phyloP scores from a whole-genome alignment of 2,329 filamentous ascomycete species.

The Cercospora zeina region DNA sequence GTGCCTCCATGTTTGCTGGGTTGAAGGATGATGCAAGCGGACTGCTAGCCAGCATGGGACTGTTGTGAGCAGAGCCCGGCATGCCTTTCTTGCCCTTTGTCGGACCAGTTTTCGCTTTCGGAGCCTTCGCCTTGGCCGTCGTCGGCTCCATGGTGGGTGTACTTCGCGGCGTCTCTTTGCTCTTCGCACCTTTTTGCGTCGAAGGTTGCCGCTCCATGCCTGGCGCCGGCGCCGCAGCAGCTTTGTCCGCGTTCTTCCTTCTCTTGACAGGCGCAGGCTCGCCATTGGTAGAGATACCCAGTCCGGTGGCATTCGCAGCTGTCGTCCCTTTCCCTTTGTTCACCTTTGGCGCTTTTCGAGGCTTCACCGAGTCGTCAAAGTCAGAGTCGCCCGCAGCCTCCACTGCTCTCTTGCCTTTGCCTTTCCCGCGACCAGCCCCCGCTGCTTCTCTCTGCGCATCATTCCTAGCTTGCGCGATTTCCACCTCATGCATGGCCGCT shows the following conservation, averaged over 20 bases:
- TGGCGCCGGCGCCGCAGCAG: slow-evolving; percentile 44
- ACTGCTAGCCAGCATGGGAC: slow-evolving; percentile 51
- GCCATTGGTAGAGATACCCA: slow-evolving; percentile 65
- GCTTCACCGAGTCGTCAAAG: slow-evolving; percentile 63
- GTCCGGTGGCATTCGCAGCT: slow-evolving; percentile 43
- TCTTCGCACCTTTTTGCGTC: slow-evolving; percentile 38
- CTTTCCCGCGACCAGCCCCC: slow-evolving; percentile 60
- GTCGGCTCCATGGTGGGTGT: slow-evolving; percentile 65
- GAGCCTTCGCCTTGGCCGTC: slow-evolving; percentile 71
- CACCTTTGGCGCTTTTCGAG: slow-evolving; percentile 64
- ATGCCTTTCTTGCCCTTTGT: slow-evolving; percentile 76
- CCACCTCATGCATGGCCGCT: slow-evolving; percentile 74
- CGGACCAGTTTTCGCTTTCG: slow-evolving; percentile 66
- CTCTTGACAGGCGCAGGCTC: slow-evolving; percentile 73
- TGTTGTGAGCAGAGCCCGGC: slow-evolving; percentile 42
- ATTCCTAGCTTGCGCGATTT: slow-evolving; percentile 76
- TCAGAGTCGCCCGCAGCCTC: slow-evolving; percentile 72
- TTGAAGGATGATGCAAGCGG: slow-evolving; percentile 51
- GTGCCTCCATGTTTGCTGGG: slow-evolving; percentile 72
- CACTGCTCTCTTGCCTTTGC: slow-evolving; percentile 61
- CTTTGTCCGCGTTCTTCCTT: slow-evolving; percentile 77
- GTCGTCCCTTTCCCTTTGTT: slow-evolving; percentile 66
- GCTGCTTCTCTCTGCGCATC: slow-evolving; percentile 68
- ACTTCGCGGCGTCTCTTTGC: slow-evolving; percentile 63
- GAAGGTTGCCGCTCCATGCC: slow-evolving; percentile 70